Conservation (phyloP, 2,329 filamentous ascomycete species). For the Acrocalymma vagum region DNA sequence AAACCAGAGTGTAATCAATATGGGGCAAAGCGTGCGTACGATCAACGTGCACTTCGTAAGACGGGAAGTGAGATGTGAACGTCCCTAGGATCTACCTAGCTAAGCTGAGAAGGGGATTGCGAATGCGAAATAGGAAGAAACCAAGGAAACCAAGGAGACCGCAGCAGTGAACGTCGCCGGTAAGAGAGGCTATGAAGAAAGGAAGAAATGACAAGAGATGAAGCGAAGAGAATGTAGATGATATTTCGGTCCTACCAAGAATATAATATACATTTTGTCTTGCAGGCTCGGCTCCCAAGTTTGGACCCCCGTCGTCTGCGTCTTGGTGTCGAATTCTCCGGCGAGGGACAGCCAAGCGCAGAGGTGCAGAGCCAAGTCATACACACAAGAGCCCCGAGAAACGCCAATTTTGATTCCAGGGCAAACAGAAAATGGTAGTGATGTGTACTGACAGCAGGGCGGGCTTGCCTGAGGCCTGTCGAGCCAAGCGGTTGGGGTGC, state of each 20-base stretch:
- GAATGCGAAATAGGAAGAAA: constrained; percentile 14
- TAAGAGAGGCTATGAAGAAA: constrained; percentile 8
- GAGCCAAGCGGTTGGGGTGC: constrained; percentile 20
- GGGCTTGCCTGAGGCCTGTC: constrained; percentile 7
- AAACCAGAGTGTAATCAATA: not conserved
- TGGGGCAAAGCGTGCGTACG: constrained; percentile 12
- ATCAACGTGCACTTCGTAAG: constrained; percentile 18
- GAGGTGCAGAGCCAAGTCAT: constrained; percentile 33
- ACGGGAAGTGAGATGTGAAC: constrained; percentile 9
- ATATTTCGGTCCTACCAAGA: constrained; percentile 4
- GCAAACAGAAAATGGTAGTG: constrained; percentile 11
- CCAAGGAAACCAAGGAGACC: constrained; percentile 12
- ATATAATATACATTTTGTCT: constrained; percentile 2
- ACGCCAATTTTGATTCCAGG: constrained; percentile 17
- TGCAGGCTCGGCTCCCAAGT: constrained; percentile 2
- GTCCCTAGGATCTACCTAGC: constrained; percentile 21
- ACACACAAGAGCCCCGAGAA: constrained; percentile 22
- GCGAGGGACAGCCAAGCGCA: constrained; percentile 31
- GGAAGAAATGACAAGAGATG: constrained; percentile 20
- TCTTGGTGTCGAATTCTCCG: constrained; percentile 10
- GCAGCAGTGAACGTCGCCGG: constrained; percentile 8
- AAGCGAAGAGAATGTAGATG: constrained; percentile 10
- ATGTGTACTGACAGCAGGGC: constrained; percentile 11
- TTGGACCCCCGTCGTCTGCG: constrained; percentile 8
- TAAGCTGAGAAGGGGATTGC: constrained; percentile 16